phyloP scores from a whole-genome alignment of 805 yeast species.

The Pichia paraexigua region DNA sequence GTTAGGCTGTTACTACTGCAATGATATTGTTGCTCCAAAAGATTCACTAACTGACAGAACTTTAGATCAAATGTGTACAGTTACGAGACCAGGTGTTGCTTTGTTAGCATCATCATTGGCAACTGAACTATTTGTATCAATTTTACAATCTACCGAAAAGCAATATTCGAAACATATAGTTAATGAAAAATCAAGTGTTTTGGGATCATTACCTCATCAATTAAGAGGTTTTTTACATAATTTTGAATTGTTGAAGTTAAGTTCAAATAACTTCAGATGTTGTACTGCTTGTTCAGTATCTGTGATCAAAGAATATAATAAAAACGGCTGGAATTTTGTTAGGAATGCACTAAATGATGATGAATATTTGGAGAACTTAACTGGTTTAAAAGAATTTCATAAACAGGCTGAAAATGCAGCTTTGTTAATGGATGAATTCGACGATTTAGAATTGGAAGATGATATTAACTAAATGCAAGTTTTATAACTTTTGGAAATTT shows the following conservation, averaged over 20 bases:
- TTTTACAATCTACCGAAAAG: conserved; percentile 57
- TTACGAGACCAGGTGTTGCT: conserved; percentile 95
- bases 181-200: conserved; percentile 26
- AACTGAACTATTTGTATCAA: conserved; percentile 70
- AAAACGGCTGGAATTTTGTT: conserved; percentile 77
- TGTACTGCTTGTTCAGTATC: conserved; percentile 82
- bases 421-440: conserved; percentile 30
- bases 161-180: conserved; percentile 33
- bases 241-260: conserved; percentile 55
- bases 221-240: conserved; percentile 75
- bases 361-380: conserved; percentile 60
- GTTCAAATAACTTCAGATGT: conserved; percentile 62
- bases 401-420: conserved; percentile 54
- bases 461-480: background rate
- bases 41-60: conserved; percentile 85
- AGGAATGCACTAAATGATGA: conserved; percentile 58
- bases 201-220: conserved; percentile 85
- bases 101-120: conserved; percentile 79
- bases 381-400: conserved; percentile 75
- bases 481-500: too few species aligned
- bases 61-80: conserved; percentile 97
- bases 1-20: conserved; percentile 92
- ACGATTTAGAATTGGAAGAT: conserved; percentile 17
- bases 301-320: conserved; percentile 44
- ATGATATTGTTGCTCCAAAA: conserved; percentile 89